Evolutionary conservation across 192 early-diverging fungal genomes (phyloP).

Genomic region (Coemansia reversa): DNA sequence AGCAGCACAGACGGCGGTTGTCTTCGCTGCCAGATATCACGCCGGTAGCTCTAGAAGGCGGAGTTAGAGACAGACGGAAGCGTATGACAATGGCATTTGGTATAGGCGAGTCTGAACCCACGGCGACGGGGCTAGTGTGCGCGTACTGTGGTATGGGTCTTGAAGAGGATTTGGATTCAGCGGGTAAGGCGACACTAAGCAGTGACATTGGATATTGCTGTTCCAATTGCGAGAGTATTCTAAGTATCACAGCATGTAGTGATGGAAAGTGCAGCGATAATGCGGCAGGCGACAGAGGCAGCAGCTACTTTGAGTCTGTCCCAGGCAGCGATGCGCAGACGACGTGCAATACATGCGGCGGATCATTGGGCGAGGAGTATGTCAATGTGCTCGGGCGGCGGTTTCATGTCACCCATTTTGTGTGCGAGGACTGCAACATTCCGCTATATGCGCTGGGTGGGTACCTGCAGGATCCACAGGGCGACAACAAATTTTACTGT

Average conservation of each 20-base stretch:
- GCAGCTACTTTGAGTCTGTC: conserved; percentile 13
- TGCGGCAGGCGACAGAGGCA: conserved; percentile 12
- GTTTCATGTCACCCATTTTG: conserved; percentile 53
- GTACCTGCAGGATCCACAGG: conserved; percentile 43
- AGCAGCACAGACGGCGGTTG: conserved; percentile 24
- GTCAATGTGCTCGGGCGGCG: conserved; percentile 47
- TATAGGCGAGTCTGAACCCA: conserved; percentile 8
- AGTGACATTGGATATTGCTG: conserved; percentile 55
- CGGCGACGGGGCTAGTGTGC: conserved; percentile 15
- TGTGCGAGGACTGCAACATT: conserved; percentile 53
- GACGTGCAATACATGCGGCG: conserved; percentile 33
- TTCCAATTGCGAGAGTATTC: conserved; percentile 47
- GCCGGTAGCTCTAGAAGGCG: conserved; percentile 2
- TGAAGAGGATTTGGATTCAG: conserved; percentile 23
- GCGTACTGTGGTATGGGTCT: conserved; percentile 46
- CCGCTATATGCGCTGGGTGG: conserved; percentile 55
- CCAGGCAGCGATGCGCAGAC: conserved; percentile 3
- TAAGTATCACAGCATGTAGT: conserved; percentile 13
- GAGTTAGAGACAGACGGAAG: conserved; percentile 23
- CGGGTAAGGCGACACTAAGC: conserved; percentile 34
- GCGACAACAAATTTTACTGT: conserved; percentile 48
- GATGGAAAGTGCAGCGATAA: conserved; percentile 6
- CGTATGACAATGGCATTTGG: conserved; percentile 43
- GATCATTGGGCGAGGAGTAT: conserved; percentile 49
- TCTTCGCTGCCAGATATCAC: conserved; percentile 24